Evolutionary conservation across 805 yeast genomes (phyloP), one percentile per base, ranked within the genome.

Genomic region (Candida ficus): DNA sequence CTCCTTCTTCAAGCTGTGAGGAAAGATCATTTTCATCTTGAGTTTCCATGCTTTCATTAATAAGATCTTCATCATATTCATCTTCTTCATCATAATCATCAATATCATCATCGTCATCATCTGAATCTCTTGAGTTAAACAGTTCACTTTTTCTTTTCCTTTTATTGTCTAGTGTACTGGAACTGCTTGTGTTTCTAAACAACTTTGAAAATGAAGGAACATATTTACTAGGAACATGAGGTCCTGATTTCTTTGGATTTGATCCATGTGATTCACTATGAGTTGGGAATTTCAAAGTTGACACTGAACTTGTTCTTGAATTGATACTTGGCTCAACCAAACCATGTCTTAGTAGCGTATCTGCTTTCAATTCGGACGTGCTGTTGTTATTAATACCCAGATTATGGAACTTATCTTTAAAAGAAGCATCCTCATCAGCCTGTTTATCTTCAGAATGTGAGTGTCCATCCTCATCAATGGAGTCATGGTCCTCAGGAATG

Each of bases 131-230:
- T 11, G 34, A 21, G 12, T 29, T 26, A 13, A 21, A 10, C n/a
- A 19, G 10, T 13, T n/a, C 27, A 20, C n/a, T 7, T 2, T 11
- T n/a, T 11, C 19, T 21, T 4, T 14, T 12, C 10, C 14, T 37
- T 9, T 33, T 41, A 21, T 26, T 38, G 8, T 41, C 46, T 3
- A 44, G 8, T 1, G 52, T 42, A 8, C 54, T 48, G 1, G 54
- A 45, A 28, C 48, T 44, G 31, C 54, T 48, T 3, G 49, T 9
- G 33, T 47, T 50, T 25, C 53, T 44, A 39, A 56, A 55, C 12
- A 55, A 28, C 32, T 51, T 55, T 13, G 58, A 48, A 14, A 55
- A 46, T 4, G 41, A 34, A 4, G 50, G 53, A 16, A 51, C 50
- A 21, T 47, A 46, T 41, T 49, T 48, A 14, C 46, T 45, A 3